Evolutionary conservation across 129 eudicot genomes (phyloP), one percentile per base, ranked within the genome.

Genomic region (Lactuca saligna): DNA sequence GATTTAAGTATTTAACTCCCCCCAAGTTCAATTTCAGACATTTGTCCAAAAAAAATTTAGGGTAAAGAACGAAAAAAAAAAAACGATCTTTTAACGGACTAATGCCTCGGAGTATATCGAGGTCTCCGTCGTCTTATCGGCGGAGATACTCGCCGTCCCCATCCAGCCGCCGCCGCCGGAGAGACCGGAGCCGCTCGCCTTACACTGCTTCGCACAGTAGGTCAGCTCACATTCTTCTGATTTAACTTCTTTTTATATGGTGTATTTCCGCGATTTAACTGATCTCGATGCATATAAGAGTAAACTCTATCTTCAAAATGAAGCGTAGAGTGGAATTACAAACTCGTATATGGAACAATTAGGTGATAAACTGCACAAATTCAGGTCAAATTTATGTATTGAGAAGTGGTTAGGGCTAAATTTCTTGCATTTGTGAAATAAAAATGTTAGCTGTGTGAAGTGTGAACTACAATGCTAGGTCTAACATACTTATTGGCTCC

Each of bases 111-210:
- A 82, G 87, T 69, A 57, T 79, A 14, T 84, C 89, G 34, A 61
- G 89, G 73, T 84, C 89, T 13, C 89, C 89, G 71, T 74, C 89
- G 63, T 78, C 83, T 54, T 70, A 81, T 72, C 67, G 89, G 62
- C 67, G 89, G 44, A 66, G 87, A 71, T 70, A 76, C 77, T 83
- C 87, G 6, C 84, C 76, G 46, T 82, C 87, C 0, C 87, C 87
- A 38, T 74, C 57, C 10, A 57, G 67, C 60, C 75, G 73, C 13
- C 82, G 83, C 3, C 81, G 83, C 33, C 76, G 83, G 31, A 75
- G 81, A 61, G 87, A 66, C 65, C 82, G 88, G 13, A 81, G 85
- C 75, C 83, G 89, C 61, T 81, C 89, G 8, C 81, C 89, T 15
- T 74, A 81, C 71, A 69, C 81, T 10, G 60, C 81, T 73, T 53